phyloP scores from a whole-genome alignment of 176 grass and related monocot genomes.

The Chrysopogon serrulatus region DNA sequence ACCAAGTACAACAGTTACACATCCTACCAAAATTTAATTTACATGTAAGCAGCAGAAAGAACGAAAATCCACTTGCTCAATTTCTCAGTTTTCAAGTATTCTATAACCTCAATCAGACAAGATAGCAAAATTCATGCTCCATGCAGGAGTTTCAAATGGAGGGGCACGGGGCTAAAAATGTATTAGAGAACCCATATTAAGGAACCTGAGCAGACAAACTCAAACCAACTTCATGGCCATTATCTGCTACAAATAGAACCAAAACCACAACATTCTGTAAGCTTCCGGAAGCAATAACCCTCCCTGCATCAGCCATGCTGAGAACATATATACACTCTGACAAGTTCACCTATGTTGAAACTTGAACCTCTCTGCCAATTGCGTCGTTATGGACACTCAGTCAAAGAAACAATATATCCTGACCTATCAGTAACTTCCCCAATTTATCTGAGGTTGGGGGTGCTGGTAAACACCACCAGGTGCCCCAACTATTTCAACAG shows the following conservation, averaged over 20 bases:
- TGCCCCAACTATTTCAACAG: slow-evolving; percentile 65
- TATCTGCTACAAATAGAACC: slow-evolving; percentile 46
- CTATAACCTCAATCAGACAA: slow-evolving; percentile 31
- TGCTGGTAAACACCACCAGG: slow-evolving; percentile 56
- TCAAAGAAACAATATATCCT: slow-evolving; percentile 18
- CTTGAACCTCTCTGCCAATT: not conserved
- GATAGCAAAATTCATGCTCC: slow-evolving; percentile 7
- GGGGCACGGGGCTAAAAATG: slow-evolving; percentile 12
- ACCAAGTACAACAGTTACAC: slow-evolving; percentile 44
- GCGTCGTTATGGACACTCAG: not conserved
- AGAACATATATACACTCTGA: slow-evolving; percentile 68
- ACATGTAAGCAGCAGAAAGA: slow-evolving; percentile 53
- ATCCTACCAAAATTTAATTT: slow-evolving; percentile 68
- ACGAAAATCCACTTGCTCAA: slow-evolving; percentile 38
- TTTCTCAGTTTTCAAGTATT: slow-evolving; percentile 29
- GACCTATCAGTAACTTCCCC: slow-evolving; percentile 72
- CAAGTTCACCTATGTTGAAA: slow-evolving; percentile 29
- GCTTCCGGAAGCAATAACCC: slow-evolving; percentile 32
- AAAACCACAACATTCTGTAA: slow-evolving; percentile 33
- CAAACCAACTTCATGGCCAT: slow-evolving; percentile 55
- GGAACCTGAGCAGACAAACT: slow-evolving; percentile 35
- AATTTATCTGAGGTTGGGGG: slow-evolving; percentile 69
- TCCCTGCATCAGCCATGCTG: slow-evolving; percentile 44
- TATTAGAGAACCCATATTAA: slow-evolving; percentile 28
- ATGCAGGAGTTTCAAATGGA: slow-evolving; percentile 26